A percentile compares a stretch with the other conserved stretches of the same genome.
These are phyloP conservation scores for Colletotrichum sp. DNA, from an alignment of 2,329 filamentous ascomycete genomes.

Conservation along the genomic window DNA sequence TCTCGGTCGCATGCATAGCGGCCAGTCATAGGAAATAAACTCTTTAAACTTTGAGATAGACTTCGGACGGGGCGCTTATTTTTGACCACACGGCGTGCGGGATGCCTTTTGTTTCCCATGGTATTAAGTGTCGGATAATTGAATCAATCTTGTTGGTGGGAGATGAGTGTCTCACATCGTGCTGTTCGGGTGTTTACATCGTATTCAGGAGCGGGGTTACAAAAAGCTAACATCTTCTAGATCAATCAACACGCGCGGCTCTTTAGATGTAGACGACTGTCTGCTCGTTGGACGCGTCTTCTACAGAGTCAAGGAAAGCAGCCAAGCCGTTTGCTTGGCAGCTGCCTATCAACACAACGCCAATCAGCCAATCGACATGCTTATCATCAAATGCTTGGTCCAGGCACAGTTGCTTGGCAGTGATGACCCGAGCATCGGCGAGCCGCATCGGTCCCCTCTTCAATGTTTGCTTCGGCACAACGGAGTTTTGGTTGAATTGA, in stretches of 20 bases:
- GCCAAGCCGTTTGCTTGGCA: slow-evolving; percentile 3
- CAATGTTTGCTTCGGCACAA: not conserved
- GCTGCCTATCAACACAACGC: not conserved
- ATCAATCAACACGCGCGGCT: not conserved
- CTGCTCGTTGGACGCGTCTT: not conserved
- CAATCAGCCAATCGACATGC: not conserved
- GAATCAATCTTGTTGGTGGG: not conserved
- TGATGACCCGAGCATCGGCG: not conserved
- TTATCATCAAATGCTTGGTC: not conserved
- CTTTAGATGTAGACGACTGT: not conserved
- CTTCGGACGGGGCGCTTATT: slow-evolving; percentile 10
- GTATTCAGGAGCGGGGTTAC: not conserved
- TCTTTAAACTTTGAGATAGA: slow-evolving; percentile 18
- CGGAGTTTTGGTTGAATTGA: not conserved
- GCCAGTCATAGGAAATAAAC: slow-evolving; percentile 1
- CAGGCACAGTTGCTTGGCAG: slow-evolving; percentile 8
- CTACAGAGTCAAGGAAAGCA: not conserved
- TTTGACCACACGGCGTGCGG: not conserved
- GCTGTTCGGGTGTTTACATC: not conserved
- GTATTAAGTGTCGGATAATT: not conserved
- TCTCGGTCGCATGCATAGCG: not conserved
- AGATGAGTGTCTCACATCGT: not conserved
- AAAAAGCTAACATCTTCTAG: not conserved
- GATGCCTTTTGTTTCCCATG: not conserved
- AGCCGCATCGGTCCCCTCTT: not conserved